A percentile compares a stretch with the other conserved stretches of the same genome.
These are phyloP conservation scores for Barnettozyma pratensis DNA, from an alignment of 805 yeast genomes.

Conservation along the genomic window DNA sequence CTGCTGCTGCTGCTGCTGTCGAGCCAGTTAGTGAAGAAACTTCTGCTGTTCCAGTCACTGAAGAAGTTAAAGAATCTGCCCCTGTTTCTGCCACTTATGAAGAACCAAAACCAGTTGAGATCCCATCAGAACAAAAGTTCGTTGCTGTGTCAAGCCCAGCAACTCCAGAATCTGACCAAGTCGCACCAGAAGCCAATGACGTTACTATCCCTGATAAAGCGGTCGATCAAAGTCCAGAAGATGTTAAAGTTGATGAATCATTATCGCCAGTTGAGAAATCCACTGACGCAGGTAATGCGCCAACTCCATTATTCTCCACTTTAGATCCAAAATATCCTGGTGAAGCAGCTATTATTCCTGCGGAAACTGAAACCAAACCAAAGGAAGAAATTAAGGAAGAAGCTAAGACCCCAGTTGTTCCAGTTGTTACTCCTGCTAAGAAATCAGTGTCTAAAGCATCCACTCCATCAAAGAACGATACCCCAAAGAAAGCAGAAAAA, in stretches of 20 bases:
- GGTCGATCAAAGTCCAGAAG: background rate
- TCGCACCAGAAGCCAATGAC: too few relatives aligned
- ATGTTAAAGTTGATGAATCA: background rate
- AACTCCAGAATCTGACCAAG: background rate
- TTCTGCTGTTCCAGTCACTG: background rate
- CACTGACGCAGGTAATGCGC: background rate
- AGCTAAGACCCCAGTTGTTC: slow-evolving; percentile 5
- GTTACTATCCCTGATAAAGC: too few relatives aligned
- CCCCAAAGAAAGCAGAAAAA: slow-evolving; percentile 4
- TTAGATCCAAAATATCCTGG: slow-evolving; percentile 21
- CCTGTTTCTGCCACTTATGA: slow-evolving; percentile 1
- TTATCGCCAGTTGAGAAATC: background rate
- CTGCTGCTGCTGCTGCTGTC: slow-evolving; percentile 1
- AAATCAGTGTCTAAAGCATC: slow-evolving; percentile 2
- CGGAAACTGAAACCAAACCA: too few relatives aligned
- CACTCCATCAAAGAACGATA: background rate
- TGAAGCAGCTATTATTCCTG: background rate
- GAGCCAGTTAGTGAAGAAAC: background rate
- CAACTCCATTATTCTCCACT: slow-evolving; percentile 7
- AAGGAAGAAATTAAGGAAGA: slow-evolving; percentile 1
- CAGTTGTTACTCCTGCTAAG: slow-evolving; percentile 6
- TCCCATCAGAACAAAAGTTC: slow-evolving; percentile 20
- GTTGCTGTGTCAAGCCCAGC: slow-evolving; percentile 9
- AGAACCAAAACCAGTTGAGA: slow-evolving; percentile 15
- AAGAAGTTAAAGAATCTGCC: background rate